A percentile compares a stretch with the other conserved stretches of the same genome.
Conservation (phyloP, 2,329 filamentous ascomycete genomes). For the Apiospora pterosperma region DNA sequence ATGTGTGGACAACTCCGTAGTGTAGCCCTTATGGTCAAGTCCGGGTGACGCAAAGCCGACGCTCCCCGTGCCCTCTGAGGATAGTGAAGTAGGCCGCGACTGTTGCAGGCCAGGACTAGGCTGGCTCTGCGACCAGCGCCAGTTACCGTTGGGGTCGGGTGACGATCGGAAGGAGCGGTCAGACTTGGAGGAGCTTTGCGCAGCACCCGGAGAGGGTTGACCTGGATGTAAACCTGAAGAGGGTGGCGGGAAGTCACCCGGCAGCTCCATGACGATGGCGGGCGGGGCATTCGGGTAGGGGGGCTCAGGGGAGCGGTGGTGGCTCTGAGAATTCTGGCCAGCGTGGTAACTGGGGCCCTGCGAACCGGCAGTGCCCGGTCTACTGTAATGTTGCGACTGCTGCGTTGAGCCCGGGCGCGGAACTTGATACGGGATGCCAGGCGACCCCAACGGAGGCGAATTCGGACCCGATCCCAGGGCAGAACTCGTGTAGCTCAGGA, state of each 20-base stretch:
- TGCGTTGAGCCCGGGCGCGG: constrained; percentile 26
- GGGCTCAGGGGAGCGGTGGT: constrained; percentile 16
- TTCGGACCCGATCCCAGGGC: constrained; percentile 10
- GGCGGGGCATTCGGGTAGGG: constrained; percentile 39
- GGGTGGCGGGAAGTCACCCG: constrained; percentile 42
- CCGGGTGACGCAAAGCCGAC: constrained; percentile 34
- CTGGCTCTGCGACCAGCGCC: constrained; percentile 40
- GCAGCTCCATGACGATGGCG: constrained; percentile 34
- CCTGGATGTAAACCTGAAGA: constrained; percentile 24
- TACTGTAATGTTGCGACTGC: constrained; percentile 24
- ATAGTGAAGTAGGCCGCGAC: constrained; percentile 33
- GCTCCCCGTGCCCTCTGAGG: constrained; percentile 25
- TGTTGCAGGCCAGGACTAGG: constrained; percentile 23
- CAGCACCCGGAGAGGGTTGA: constrained; percentile 27
- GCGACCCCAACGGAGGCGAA: constrained; percentile 24
- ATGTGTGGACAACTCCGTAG: constrained; percentile 44
- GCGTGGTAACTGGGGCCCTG: constrained; percentile 19
- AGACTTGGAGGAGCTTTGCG: constrained; percentile 22
- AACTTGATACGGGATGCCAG: constrained; percentile 36
- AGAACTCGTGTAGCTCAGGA: constrained; percentile 18
- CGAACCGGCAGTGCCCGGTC: constrained; percentile 31
- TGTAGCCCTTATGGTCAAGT: constrained; percentile 37
- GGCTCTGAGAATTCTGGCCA: constrained; percentile 12
- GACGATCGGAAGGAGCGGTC: constrained; percentile 20
- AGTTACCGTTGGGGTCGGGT: constrained; percentile 25